Conservation (phyloP, 2,329 filamentous ascomycete genomes). For the Cladobotryum mycophilum region DNA sequence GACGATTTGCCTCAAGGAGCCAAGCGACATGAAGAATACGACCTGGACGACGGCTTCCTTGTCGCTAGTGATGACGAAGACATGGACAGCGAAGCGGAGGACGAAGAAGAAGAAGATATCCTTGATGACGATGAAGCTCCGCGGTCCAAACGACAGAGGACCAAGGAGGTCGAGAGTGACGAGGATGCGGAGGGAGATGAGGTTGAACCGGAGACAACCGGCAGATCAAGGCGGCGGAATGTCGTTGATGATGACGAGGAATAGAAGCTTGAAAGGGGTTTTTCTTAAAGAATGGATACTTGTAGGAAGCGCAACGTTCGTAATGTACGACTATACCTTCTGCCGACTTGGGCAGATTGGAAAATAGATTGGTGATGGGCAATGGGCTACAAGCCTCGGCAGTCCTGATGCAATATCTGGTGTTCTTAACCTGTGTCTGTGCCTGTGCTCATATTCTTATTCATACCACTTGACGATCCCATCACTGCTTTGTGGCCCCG, state of each 20-base stretch:
- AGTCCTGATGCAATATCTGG: too few relatives aligned
- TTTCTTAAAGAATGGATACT: background rate
- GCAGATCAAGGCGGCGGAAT: slow-evolving; percentile 46
- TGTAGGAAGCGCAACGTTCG: background rate
- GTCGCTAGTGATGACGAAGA: slow-evolving; percentile 69
- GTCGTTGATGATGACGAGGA: slow-evolving; percentile 55
- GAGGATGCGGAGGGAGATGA: slow-evolving; percentile 50
- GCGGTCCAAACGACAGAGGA: slow-evolving; percentile 44
- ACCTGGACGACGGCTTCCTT: slow-evolving; percentile 73
- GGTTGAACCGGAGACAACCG: slow-evolving; percentile 40
- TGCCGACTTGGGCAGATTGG: too few relatives aligned
- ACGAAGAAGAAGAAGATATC: slow-evolving; percentile 57
- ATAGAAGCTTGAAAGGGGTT: background rate
- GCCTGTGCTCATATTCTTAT: too few relatives aligned
- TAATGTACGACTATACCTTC: background rate
- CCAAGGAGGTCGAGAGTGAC: slow-evolving; percentile 41
- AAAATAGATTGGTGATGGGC: too few relatives aligned
- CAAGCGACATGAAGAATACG: slow-evolving; percentile 66
- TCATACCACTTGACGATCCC: too few relatives aligned
- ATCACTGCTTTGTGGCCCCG: too few relatives aligned
- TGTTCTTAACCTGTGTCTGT: too few relatives aligned
- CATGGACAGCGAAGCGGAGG: slow-evolving; percentile 54
- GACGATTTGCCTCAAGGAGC: slow-evolving; percentile 60
- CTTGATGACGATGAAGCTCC: slow-evolving; percentile 46
- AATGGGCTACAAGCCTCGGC: too few relatives aligned